Evolutionary conservation across 345 rosid species (phyloP).

Genomic region (Boechera retrofracta): DNA sequence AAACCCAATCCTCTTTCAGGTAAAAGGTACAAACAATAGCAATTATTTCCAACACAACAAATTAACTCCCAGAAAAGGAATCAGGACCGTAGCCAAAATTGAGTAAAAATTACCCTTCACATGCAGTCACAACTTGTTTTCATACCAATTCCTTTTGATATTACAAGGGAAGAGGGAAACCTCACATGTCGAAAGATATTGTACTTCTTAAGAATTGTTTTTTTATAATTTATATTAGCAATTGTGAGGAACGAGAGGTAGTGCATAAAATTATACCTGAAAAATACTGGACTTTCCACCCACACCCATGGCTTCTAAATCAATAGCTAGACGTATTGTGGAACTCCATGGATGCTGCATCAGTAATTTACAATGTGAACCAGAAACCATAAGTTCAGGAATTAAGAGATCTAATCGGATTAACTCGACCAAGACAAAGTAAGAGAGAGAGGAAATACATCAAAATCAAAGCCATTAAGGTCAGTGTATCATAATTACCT

Average conservation of each 20-base stretch:
- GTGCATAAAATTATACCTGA: conserved; percentile 62
- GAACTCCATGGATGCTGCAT: conserved; percentile 92
- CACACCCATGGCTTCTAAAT: conserved; percentile 95
- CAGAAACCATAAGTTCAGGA: conserved; percentile 24
- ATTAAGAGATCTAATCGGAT: background rate
- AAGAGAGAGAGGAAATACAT: background rate
- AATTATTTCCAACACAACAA: background rate
- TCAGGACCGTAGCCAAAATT: conserved; percentile 6
- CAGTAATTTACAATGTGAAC: conserved; percentile 33
- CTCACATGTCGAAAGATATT: background rate
- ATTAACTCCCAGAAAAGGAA: conserved; percentile 3
- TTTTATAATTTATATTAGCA: background rate
- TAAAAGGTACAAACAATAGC: background rate
- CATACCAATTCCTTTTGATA: background rate
- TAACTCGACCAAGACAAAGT: background rate
- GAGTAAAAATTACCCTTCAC: background rate
- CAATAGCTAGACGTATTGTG: conserved; percentile 78
- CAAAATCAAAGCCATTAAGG: conserved; percentile 18
- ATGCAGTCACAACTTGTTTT: background rate
- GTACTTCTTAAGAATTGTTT: background rate
- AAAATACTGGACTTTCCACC: conserved; percentile 90
- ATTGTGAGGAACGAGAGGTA: background rate
- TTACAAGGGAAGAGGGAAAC: background rate
- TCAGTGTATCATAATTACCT: conserved; percentile 50
- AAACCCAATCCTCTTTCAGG: background rate